Conservation (phyloP, 306 rosid species). For the Inga oerstediana region DNA sequence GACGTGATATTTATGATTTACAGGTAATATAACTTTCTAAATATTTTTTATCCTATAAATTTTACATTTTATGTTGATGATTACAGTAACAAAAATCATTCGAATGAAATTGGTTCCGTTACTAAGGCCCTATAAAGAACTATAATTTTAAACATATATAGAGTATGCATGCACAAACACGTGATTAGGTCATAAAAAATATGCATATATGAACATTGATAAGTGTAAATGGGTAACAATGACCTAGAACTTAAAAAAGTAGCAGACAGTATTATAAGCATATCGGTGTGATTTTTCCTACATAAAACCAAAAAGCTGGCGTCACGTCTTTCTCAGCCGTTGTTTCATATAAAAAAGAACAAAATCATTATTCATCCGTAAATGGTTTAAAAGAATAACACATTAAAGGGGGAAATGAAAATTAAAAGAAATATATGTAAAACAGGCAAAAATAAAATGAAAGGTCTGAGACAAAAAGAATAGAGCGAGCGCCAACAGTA, state of each 20-base stretch:
- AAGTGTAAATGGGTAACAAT: background rate
- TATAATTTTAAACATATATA: background rate
- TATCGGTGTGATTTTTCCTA: background rate
- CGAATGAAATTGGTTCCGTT: background rate
- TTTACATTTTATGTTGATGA: no score
- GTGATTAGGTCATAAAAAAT: background rate
- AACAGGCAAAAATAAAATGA: constrained; percentile 9
- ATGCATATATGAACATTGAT: background rate
- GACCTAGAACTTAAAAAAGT: background rate
- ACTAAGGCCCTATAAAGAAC: background rate
- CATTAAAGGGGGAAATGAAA: constrained; percentile 31
- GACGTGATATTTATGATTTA: no score
- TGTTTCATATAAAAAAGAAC: constrained; percentile 28
- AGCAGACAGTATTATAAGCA: background rate
- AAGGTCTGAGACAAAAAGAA: constrained; percentile 35
- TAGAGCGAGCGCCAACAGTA: constrained; percentile 36
- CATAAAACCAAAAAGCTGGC: background rate
- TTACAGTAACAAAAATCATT: no score
- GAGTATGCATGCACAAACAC: background rate
- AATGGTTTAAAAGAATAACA: constrained; percentile 41
- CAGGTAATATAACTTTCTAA: no score
- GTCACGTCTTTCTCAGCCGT: background rate
- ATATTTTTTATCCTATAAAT: no score
- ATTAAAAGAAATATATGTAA: constrained; percentile 24
- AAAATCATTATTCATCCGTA: constrained; percentile 24